Evolutionary conservation across 2,329 filamentous ascomycete species (phyloP).

Genomic region (Talaromyces albobiverticillius): DNA sequence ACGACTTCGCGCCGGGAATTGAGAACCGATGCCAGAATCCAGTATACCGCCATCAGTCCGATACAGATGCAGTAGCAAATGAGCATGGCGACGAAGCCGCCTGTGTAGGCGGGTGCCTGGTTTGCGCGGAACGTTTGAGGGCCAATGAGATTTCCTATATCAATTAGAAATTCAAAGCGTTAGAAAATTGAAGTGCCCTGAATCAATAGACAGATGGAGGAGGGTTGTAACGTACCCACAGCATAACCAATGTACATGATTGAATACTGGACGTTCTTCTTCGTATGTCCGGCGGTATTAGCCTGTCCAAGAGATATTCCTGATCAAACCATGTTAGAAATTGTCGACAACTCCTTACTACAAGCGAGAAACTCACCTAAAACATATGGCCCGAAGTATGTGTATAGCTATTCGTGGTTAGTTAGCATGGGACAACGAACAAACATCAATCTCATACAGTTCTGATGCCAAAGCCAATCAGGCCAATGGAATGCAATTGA

Average conservation of each 20-base stretch:
- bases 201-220: not conserved
- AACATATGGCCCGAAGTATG: conserved; percentile 37
- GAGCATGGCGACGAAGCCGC: conserved; percentile 37
- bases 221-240: conserved; percentile 23
- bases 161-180: not conserved
- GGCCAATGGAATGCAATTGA: not conserved
- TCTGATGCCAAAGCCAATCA: too few species aligned
- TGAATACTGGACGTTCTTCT: conserved; percentile 39
- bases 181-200: not conserved
- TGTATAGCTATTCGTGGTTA: conserved; percentile 27
- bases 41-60: conserved; percentile 30
- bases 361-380: conserved; percentile 18
- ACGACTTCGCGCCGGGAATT: conserved; percentile 17
- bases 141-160: conserved; percentile 38
- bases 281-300: conserved; percentile 38
- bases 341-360: too few species aligned
- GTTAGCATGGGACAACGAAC: not conserved
- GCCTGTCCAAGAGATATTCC: conserved; percentile 28
- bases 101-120: conserved; percentile 39
- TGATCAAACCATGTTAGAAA: not conserved
- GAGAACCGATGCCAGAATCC: conserved; percentile 22
- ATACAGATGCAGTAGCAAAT: conserved; percentile 34
- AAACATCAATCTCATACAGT: not conserved
- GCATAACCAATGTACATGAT: conserved; percentile 41
- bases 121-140: conserved; percentile 40